Conservation (phyloP, 805 yeast genomes). For the Wickerhamiella parazyma region DNA sequence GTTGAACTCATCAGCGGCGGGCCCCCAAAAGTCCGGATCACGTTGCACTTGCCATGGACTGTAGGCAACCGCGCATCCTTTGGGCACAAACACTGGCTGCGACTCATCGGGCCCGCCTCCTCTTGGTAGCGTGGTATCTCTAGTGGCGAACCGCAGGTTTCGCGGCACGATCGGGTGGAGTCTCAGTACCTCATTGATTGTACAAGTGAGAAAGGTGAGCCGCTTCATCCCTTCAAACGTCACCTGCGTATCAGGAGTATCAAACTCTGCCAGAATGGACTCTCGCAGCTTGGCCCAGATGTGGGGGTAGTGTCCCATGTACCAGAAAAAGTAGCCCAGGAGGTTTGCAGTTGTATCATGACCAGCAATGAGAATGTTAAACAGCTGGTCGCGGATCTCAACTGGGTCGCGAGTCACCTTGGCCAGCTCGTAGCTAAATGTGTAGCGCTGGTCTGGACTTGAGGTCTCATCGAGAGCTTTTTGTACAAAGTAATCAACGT, state of each 20-base stretch:
- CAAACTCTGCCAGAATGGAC: constrained; percentile 16
- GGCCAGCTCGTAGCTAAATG: constrained; percentile 34
- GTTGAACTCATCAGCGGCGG: constrained; percentile 29
- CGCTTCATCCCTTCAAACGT: constrained; percentile 33
- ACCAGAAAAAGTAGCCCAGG: constrained; percentile 31
- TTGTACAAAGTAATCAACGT: constrained; percentile 30
- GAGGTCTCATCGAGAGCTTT: constrained; percentile 24
- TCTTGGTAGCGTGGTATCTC: constrained; percentile 34
- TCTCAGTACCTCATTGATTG: constrained; percentile 34
- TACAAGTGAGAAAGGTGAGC: constrained; percentile 31
- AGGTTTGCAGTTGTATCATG: constrained; percentile 40
- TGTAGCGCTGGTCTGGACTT: constrained; percentile 28
- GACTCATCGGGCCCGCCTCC: constrained; percentile 34
- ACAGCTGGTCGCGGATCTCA: constrained; percentile 33
- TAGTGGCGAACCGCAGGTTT: constrained; percentile 31
- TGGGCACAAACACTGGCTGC: constrained; percentile 29
- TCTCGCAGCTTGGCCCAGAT: constrained; percentile 28
- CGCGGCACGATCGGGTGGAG: constrained; percentile 36
- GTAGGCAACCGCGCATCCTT: constrained; percentile 30
- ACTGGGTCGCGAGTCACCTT: constrained; percentile 33
- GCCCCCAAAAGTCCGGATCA: constrained; percentile 28
- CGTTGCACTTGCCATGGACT: constrained; percentile 32
- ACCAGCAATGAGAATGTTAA: constrained; percentile 37
- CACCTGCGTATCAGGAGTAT: constrained; percentile 14
- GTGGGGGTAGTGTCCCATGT: constrained; percentile 31